Conservation (phyloP, 192 early-diverging fungal genomes). For the Backusella australiensis region DNA sequence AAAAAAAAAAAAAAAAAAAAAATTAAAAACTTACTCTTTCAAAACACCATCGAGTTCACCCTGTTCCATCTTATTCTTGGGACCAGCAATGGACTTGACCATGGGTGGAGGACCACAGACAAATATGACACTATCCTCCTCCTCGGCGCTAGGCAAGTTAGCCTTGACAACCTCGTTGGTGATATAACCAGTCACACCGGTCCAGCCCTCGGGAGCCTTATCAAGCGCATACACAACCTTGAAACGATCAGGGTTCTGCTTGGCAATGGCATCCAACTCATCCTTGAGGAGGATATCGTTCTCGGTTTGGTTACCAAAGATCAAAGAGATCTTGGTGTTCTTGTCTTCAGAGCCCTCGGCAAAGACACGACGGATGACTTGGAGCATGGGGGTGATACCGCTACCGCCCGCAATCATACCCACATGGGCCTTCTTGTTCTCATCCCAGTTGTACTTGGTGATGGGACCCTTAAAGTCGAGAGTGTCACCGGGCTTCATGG, state of each 20-base stretch:
- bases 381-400: constrained; percentile 73
- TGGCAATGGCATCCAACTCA: constrained; percentile 58
- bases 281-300: constrained; percentile 68
- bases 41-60: constrained; percentile 82
- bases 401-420: constrained; percentile 77
- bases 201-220: constrained; percentile 67
- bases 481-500: constrained; percentile 65
- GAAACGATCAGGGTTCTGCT: constrained; percentile 61
- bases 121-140: constrained; percentile 50
- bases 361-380: constrained; percentile 64
- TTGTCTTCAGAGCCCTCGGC: constrained; percentile 51
- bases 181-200: constrained; percentile 73
- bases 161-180: constrained; percentile 70
- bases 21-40: constrained; percentile 47
- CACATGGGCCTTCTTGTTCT: constrained; percentile 61
- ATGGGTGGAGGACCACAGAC: constrained; percentile 66
- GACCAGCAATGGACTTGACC: constrained; percentile 71
- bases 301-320: constrained; percentile 70
- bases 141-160: constrained; percentile 58
- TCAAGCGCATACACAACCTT: constrained; percentile 69
- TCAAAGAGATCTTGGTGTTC: constrained; percentile 72
- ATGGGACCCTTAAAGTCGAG: constrained; percentile 79
- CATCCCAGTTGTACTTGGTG: constrained; percentile 57
- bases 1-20: constrained; percentile 6
- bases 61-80: constrained; percentile 78